phyloP scores from a whole-genome alignment of 2,329 filamentous ascomycete species.

The Fusarium papillatum region DNA sequence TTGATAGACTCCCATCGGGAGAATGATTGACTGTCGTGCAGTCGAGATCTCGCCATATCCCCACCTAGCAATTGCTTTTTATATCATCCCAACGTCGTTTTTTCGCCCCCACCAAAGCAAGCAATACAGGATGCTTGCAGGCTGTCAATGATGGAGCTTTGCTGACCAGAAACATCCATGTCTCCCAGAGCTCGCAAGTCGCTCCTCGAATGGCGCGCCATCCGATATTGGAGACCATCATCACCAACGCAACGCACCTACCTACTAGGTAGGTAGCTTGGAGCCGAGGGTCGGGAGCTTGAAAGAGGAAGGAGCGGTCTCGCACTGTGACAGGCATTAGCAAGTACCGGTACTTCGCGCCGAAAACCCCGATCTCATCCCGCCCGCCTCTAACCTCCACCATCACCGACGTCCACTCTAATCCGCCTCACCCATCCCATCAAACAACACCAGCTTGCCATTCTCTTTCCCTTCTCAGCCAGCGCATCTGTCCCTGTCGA shows the following conservation, averaged over 20 bases:
- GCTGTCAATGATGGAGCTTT: not conserved
- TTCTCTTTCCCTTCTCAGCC: constrained; percentile 7
- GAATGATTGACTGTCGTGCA: not conserved
- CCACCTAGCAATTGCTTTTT: constrained; percentile 11
- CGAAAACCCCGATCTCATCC: constrained; percentile 39
- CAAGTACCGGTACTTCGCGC: constrained; percentile 40
- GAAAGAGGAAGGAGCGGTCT: constrained; percentile 25
- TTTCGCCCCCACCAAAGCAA: not conserved
- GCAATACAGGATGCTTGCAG: not conserved
- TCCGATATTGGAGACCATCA: constrained; percentile 22
- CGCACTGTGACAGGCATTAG: constrained; percentile 40
- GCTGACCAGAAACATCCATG: not conserved
- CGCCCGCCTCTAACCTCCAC: constrained; percentile 27
- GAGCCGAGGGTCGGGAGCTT: constrained; percentile 24
- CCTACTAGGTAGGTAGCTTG: not conserved
- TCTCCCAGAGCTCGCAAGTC: constrained; percentile 36
- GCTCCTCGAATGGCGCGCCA: constrained; percentile 28
- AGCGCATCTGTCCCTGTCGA: not conserved
- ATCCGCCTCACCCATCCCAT: constrained; percentile 15
- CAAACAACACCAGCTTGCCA: constrained; percentile 12
- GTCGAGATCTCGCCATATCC: constrained; percentile 10
- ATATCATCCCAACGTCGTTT: not conserved
- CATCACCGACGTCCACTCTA: constrained; percentile 21
- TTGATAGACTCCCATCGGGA: not conserved
- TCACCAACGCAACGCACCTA: not conserved